Base-by-base conservation (phyloP, 106 monocot species). In the Narthecium ossifragum region DNA sequence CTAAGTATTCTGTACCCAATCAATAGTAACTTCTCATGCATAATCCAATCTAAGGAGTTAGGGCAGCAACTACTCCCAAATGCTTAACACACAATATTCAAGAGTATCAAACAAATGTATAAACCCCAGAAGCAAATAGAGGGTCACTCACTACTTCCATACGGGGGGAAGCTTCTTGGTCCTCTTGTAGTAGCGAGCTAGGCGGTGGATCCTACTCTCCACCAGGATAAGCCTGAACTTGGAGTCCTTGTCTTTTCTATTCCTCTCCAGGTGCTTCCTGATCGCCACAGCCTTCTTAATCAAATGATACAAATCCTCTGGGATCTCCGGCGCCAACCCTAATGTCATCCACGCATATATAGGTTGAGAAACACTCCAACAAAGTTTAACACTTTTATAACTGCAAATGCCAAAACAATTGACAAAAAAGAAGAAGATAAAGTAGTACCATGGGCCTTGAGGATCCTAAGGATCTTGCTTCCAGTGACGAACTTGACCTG, bases 401-500 rank as follows among this genome's bases (percentile, higher is more conserved):
- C n/a, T n/a, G n/a, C n/a, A n/a, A n/a, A n/a, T n/a, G n/a, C 26
- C 10, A 13, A 61, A 5, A 45, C 2, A 13, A 43, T n/a, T 27
- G 43, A 33, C 14, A 22, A 20, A 10, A 31, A 2, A 30, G 1
- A 55, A 26, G 48, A 9, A 8, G 6, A 14, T 31, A 23, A 68
- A 1, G 26, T 4, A 17, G 26, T 68, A 88, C 88, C 89, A 11
- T 85, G 80, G 12, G 63, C 89, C 60, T 85, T 90, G 38, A 90
- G 69, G 49, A 90, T 90, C 33, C 89, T 57, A 25, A 90, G 78
- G 25, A 90, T 85, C 63, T 90, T 90, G 81, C 75, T 90, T 1
- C 89, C 89, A 0, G 85, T 90, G 13, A 90, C 81, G 38, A 77
- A 78, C 78, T 70, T 90, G 27, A 90, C 90, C 69, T 85, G 89